Conservation (phyloP, 306 rosid species). For the Echinosophora koreensis region DNA sequence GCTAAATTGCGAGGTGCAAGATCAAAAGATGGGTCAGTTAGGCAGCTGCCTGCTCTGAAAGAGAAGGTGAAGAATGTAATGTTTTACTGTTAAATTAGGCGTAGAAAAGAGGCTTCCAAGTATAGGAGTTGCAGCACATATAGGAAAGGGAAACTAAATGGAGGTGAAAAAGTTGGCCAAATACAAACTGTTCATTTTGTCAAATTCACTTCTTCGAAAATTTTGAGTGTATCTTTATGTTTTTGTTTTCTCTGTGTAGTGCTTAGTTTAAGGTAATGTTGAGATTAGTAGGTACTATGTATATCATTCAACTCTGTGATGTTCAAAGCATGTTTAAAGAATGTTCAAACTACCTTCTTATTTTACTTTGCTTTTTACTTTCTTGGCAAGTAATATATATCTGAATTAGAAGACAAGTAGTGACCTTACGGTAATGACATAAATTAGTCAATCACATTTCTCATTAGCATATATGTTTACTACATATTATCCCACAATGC, state of each 20-base stretch:
- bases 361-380: too few relatives aligned
- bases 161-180: conserved; percentile 30
- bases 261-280: neutral
- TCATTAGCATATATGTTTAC: neutral
- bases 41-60: conserved; percentile 78
- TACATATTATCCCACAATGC: neutral
- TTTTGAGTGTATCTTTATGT: conserved; percentile 12
- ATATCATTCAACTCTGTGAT: too few relatives aligned
- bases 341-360: too few relatives aligned
- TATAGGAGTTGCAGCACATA: conserved; percentile 22
- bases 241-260: conserved; percentile 37
- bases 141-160: conserved; percentile 27
- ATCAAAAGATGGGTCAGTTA: conserved; percentile 58
- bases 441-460: neutral
- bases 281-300: too few relatives aligned
- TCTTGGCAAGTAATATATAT: too few relatives aligned
- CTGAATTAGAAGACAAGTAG: neutral
- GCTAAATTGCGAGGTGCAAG: conserved; percentile 49
- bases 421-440: neutral
- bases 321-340: too few relatives aligned
- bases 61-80: conserved; percentile 80
- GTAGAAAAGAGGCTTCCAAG: conserved; percentile 20
- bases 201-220: conserved; percentile 33
- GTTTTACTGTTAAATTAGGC: conserved; percentile 68
- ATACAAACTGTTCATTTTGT: conserved; percentile 47